These are phyloP conservation scores for Hypericum androsaemum DNA, from an alignment of 345 rosid genomes.

Conservation along the genomic window DNA sequence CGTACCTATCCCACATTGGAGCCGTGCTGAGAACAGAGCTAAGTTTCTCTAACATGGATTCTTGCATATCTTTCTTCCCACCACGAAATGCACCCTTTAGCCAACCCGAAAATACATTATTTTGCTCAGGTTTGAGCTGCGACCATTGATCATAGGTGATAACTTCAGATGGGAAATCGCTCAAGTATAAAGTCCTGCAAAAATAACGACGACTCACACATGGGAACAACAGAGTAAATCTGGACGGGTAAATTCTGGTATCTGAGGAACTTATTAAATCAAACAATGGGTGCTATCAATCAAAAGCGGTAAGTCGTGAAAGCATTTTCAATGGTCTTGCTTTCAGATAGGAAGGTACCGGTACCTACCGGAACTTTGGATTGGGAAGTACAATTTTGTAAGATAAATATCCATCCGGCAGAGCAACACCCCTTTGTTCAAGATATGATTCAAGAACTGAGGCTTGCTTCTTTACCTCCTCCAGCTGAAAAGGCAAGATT, in stretches of 20 bases:
- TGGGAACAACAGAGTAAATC: not conserved
- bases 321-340: too few relatives aligned
- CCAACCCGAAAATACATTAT: slow-evolving; percentile 55
- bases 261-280: too few relatives aligned
- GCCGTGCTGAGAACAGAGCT: slow-evolving; percentile 64
- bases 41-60: slow-evolving; percentile 62
- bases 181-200: slow-evolving; percentile 41
- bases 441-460: slow-evolving; percentile 75
- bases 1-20: slow-evolving; percentile 95
- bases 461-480: slow-evolving; percentile 48
- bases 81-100: slow-evolving; percentile 60
- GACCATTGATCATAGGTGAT: slow-evolving; percentile 67
- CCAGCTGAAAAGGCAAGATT: slow-evolving; percentile 35
- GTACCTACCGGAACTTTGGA: slow-evolving; percentile 67
- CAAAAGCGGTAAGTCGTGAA: too few relatives aligned
- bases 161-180: slow-evolving; percentile 61
- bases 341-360: not conserved
- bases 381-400: slow-evolving; percentile 81
- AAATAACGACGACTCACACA: slow-evolving; percentile 8
- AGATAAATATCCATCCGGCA: slow-evolving; percentile 68
- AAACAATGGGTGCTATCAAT: too few relatives aligned
- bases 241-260: not conserved
- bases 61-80: slow-evolving; percentile 80
- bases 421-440: slow-evolving; percentile 73
- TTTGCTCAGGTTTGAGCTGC: slow-evolving; percentile 53